Percentiles rank a stretch among this genome's conserved stretches.
Evolutionary conservation across 371 early-diverging fungal genomes (phyloP).

Genomic region (Caulochytrium protostelioides): DNA sequence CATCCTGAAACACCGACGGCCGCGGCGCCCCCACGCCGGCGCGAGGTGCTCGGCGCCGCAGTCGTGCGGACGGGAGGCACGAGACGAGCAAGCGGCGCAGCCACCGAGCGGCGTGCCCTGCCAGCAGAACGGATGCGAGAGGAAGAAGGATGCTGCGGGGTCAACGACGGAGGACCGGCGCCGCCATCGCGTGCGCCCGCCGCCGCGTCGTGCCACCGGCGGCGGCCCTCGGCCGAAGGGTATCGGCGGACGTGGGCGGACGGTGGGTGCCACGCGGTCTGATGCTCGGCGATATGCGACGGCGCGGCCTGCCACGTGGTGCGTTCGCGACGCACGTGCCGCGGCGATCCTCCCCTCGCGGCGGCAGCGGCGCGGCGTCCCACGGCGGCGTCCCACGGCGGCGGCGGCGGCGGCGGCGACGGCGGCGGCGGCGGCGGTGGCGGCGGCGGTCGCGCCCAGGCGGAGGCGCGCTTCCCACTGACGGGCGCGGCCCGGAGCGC

Average conservation of each 20-base stretch:
- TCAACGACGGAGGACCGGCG: too few relatives aligned
- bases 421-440: background rate
- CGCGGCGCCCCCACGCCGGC: too few relatives aligned
- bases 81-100: background rate
- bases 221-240: background rate
- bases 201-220: background rate
- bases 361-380: background rate
- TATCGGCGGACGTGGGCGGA: background rate
- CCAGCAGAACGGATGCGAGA: too few relatives aligned
- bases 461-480: too few relatives aligned
- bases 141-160: too few relatives aligned
- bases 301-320: background rate
- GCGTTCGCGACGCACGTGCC: background rate
- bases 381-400: background rate
- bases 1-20: too few relatives aligned
- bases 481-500: too few relatives aligned
- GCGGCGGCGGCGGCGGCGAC: background rate
- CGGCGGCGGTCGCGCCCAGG: background rate
- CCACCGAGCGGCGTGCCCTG: background rate
- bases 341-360: background rate
- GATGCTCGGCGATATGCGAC: too few relatives aligned
- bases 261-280: too few relatives aligned
- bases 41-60: conserved; percentile 14
- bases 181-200: background rate
- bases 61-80: background rate